Evolutionary conservation across 148 eudicot genomes (phyloP).

Genomic region (Simmondsia chinensis): DNA sequence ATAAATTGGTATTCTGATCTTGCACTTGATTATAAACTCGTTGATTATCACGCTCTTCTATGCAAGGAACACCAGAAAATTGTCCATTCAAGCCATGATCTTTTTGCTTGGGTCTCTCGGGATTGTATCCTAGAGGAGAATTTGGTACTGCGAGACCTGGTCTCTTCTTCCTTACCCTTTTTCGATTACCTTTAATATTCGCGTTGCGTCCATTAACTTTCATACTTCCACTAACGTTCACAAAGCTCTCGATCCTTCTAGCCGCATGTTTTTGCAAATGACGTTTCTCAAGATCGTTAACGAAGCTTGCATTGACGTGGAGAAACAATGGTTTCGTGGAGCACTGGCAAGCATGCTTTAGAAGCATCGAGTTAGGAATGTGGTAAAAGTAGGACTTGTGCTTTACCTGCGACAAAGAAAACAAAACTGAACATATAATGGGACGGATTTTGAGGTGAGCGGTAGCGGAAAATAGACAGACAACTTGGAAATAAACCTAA

Average conservation of each 20-base stretch:
- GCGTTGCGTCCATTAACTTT: constrained; percentile 6
- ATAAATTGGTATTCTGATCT: constrained; percentile 5
- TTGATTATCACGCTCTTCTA: not conserved
- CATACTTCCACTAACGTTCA: not conserved
- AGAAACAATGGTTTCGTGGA: constrained; percentile 29
- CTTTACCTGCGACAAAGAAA: constrained; percentile 38
- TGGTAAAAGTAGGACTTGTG: constrained; percentile 31
- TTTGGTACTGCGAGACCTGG: constrained; percentile 3
- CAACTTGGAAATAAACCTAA: not conserved
- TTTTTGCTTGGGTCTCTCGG: constrained; percentile 4
- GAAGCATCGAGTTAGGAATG: constrained; percentile 42
- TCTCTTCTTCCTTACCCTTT: constrained; percentile 12
- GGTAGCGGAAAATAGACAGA: not conserved
- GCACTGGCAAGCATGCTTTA: constrained; percentile 39
- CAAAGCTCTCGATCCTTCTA: not conserved
- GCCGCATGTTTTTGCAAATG: constrained; percentile 1
- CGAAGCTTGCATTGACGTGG: constrained; percentile 21
- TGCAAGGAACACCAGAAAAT: not conserved
- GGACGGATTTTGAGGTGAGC: not conserved
- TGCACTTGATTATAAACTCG: not conserved
- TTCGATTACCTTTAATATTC: constrained; percentile 11
- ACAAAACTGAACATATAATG: not conserved
- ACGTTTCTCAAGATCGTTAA: not conserved
- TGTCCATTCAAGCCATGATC: constrained; percentile 2
- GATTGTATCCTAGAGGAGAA: not conserved